Percentiles rank a stretch among this genome's conserved stretches.
These are phyloP conservation scores for Naganishia randhawae DNA, from an alignment of 768 basidiomycete species.

Conservation along the genomic window DNA sequence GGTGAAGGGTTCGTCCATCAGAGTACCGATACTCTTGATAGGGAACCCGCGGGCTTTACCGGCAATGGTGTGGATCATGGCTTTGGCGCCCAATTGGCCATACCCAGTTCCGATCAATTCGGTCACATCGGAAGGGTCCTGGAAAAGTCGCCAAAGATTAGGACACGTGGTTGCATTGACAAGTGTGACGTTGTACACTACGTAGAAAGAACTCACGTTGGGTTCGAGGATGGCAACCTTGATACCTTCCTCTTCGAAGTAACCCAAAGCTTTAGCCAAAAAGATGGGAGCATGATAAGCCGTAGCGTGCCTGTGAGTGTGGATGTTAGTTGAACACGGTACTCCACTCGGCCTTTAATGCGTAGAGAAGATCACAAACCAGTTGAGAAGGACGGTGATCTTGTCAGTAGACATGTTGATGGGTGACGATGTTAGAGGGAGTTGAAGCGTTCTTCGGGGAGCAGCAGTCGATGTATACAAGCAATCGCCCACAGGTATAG, in stretches of 20 bases:
- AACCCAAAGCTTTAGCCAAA: constrained; percentile 35
- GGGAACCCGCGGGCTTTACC: constrained; percentile 34
- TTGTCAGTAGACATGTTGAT: constrained; percentile 32
- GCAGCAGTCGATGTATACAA: neutral
- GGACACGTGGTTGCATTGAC: neutral
- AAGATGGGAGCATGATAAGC: constrained; percentile 39
- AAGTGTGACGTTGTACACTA: neutral
- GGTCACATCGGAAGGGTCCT: constrained; percentile 38
- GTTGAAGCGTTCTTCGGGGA: neutral
- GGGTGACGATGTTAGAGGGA: neutral
- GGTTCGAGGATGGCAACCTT: constrained; percentile 38
- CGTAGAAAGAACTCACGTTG: constrained; percentile 11
- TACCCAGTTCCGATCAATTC: constrained; percentile 30
- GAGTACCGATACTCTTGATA: constrained; percentile 34
- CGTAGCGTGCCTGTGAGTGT: constrained; percentile 28
- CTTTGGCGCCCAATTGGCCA: constrained; percentile 36
- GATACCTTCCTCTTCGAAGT: constrained; percentile 37
- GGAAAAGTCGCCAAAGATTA: neutral
- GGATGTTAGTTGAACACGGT: neutral
- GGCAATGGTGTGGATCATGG: constrained; percentile 40
- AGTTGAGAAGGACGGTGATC: constrained; percentile 33
- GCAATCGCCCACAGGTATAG: neutral
- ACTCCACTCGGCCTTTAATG: neutral
- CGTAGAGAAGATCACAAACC: constrained; percentile 8
- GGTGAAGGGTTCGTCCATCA: constrained; percentile 41